These are phyloP conservation scores for Corylus americana DNA, from an alignment of 306 rosid species.

Conservation along the genomic window DNA sequence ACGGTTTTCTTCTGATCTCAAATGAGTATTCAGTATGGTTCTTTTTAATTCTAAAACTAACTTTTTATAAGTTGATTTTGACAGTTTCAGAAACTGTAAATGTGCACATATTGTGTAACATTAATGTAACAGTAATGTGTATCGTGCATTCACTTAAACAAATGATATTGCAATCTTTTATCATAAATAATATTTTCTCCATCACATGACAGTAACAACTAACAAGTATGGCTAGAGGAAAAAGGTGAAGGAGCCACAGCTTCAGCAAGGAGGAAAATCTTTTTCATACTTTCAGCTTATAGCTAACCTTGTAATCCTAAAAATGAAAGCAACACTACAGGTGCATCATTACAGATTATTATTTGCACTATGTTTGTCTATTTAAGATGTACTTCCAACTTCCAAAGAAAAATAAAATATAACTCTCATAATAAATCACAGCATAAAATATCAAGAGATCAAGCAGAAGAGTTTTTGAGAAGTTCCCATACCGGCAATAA, in stretches of 20 bases:
- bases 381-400: neutral
- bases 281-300: neutral
- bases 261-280: neutral
- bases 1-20: neutral
- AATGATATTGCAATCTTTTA: neutral
- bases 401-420: neutral
- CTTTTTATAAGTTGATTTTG: no score
- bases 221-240: neutral
- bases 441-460: constrained; percentile 3
- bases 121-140: neutral
- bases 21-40: no score
- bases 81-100: no score
- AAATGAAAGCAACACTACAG: neutral
- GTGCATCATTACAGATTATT: neutral
- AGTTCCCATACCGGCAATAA: constrained; percentile 68
- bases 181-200: neutral
- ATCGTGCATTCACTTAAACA: neutral
- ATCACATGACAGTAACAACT: neutral
- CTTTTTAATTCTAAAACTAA: no score
- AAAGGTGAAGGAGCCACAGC: neutral
- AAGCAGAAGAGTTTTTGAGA: constrained; percentile 14
- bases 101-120: neutral
- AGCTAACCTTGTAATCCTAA: neutral
- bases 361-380: neutral
- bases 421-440: no score